A percentile compares a stretch with the other conserved stretches of the same genome.
Conservation (phyloP, 768 basidiomycete genomes). For the Tylopilus plumbeoviolaceoides region DNA sequence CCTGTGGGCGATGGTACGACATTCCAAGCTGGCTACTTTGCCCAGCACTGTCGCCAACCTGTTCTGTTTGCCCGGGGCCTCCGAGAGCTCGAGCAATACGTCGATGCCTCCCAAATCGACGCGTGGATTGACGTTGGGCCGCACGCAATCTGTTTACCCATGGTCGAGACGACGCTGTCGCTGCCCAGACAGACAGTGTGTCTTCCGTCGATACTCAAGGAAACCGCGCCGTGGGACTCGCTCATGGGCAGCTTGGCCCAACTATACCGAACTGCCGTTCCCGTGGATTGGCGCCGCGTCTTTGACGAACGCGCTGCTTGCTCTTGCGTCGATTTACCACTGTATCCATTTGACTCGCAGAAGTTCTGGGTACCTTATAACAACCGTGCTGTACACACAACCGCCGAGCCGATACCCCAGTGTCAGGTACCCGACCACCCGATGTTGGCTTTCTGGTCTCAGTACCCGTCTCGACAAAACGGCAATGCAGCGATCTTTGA, state of each 20-base stretch:
- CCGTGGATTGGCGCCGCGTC: constrained; percentile 50
- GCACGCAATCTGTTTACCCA: constrained; percentile 52
- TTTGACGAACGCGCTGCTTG: constrained; percentile 43
- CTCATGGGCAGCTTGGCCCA: constrained; percentile 44
- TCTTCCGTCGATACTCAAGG: constrained; percentile 49
- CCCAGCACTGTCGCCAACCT: constrained; percentile 54
- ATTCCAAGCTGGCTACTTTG: constrained; percentile 51
- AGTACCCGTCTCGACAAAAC: constrained; percentile 36
- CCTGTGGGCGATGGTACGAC: constrained; percentile 45
- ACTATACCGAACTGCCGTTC: constrained; percentile 41
- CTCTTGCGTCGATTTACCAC: constrained; percentile 50
- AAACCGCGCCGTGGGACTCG: constrained; percentile 41
- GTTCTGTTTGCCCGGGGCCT: constrained; percentile 53
- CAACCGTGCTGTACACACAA: constrained; percentile 17
- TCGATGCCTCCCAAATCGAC: constrained; percentile 29
- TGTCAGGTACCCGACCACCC: constrained; percentile 26
- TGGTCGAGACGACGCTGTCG: constrained; percentile 40
- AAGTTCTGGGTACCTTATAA: constrained; percentile 55
- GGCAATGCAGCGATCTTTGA: constrained; percentile 46
- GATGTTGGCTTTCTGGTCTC: constrained; percentile 40
- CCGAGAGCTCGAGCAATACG: constrained; percentile 32
- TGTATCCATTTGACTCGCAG: constrained; percentile 56
- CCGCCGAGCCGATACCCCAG: constrained; percentile 1
- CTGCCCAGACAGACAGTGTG: constrained; percentile 34
- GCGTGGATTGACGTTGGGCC: constrained; percentile 70